Base-by-base conservation (phyloP, 352 stramenopile genomes). In the Lagenidium giganteum region DNA sequence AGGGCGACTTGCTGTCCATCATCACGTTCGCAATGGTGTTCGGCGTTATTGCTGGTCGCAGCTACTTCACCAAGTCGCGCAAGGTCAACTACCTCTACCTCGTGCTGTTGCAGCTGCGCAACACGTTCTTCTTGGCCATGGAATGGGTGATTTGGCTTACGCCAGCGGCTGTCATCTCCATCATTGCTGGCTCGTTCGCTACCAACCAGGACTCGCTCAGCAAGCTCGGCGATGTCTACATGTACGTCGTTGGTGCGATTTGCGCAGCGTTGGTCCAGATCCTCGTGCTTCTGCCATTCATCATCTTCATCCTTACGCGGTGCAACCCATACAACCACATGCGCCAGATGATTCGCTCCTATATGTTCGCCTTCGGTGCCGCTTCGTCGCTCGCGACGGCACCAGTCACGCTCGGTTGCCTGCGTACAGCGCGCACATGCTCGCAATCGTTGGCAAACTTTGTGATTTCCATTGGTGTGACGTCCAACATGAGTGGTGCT, bases 381-480 rank as follows among this genome's bases (percentile, higher is more conserved):
- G 61, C 76, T 1, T 91, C 79, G 32, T 89, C 76, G 5, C 45
- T 89, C 23, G 74, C 71, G 17, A 83, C 75, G 4, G 66, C 77
- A 24, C 75, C 73, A 3, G 70, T 88, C 5, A 84, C 76, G 11
- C 64, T 91, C 11, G 52, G 57, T 5, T 87, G 70, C 30, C 42
- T 91, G 9, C 68, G 82, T 29, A 78, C 79, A 20, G 72, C 74
- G 7, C 54, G 66, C 7, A 57, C 79, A 53, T 83, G 70, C 36
- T 87, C 74, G 17, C 71, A 79, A 42, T 85, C 78, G 29, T 65
- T 90, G 12, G 68, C 67, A n/a, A 85, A 83, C 25, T 83, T 88
- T 33, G 67, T 86, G 16, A 61, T 90, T 40, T 87, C 74, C 12
- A 70, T 90, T 21, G 76, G 74, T 17, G 73, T 82, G 8, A 62